phyloP scores from a whole-genome alignment of 441 rosid genomes.

The Jatropha podagrica region DNA sequence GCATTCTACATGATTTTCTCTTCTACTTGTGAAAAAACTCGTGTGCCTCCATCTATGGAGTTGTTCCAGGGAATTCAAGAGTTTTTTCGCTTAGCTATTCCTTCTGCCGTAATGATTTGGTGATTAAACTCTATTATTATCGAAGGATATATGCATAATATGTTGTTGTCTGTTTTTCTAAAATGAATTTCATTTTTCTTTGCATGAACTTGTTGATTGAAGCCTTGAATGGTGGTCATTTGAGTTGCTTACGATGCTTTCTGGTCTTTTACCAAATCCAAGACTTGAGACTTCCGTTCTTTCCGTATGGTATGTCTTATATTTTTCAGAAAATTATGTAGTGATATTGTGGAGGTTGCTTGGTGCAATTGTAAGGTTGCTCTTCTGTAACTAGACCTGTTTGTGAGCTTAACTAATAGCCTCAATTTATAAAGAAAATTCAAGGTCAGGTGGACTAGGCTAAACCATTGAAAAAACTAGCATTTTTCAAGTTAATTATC shows the following conservation, averaged over 20 bases:
- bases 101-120: constrained; percentile 87
- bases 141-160: not conserved
- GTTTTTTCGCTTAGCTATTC: constrained; percentile 67
- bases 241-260: constrained; percentile 58
- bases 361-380: too few relatives aligned
- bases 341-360: too few relatives aligned
- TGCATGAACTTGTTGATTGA: constrained; percentile 8
- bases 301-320: constrained; percentile 56
- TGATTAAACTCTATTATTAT: constrained; percentile 16
- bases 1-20: constrained; percentile 57
- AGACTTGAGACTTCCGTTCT: constrained; percentile 74
- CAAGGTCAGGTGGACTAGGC: too few relatives aligned
- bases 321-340: too few relatives aligned
- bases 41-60: constrained; percentile 43
- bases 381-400: too few relatives aligned
- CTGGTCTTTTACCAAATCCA: constrained; percentile 78
- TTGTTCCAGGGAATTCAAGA: constrained; percentile 48
- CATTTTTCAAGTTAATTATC: too few relatives aligned
- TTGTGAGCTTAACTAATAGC: too few relatives aligned
- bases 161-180: not conserved
- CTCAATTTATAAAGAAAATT: too few relatives aligned
- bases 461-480: too few relatives aligned
- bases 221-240: constrained; percentile 86
- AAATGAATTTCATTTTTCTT: not conserved
- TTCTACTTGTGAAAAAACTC: constrained; percentile 48